Evolutionary conservation across 2,329 filamentous ascomycete species (phyloP).

Genomic region (Periconia sp.): DNA sequence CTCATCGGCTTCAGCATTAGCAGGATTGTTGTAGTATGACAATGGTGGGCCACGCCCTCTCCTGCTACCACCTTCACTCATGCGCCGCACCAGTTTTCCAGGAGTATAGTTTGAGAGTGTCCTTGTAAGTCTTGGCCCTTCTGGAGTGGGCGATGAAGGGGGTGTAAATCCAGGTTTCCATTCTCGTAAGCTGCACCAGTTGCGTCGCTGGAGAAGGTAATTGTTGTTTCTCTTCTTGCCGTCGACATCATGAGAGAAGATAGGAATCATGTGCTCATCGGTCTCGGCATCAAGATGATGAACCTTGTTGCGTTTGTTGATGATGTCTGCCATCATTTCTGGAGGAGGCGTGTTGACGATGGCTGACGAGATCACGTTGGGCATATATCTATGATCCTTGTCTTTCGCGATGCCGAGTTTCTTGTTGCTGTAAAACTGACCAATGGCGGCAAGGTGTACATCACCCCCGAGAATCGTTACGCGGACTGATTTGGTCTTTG

Average conservation of each 20-base stretch:
- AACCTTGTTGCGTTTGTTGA: constrained; percentile 87
- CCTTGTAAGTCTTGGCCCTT: constrained; percentile 26
- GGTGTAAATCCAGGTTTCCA: constrained; percentile 81
- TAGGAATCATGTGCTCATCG: constrained; percentile 92
- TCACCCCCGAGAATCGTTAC: constrained; percentile 93
- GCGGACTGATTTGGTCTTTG: constrained; percentile 87
- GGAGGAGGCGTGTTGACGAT: constrained; percentile 92
- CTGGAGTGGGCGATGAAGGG: constrained; percentile 48
- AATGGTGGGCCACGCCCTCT: constrained; percentile 38
- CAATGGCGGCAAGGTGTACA: constrained; percentile 87
- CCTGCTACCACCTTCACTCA: constrained; percentile 33
- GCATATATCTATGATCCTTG: constrained; percentile 93
- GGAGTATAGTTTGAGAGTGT: constrained; percentile 41
- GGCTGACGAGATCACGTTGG: constrained; percentile 89
- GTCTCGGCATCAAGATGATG: constrained; percentile 70
- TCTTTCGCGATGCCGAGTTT: constrained; percentile 76
- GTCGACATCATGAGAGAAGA: constrained; percentile 88
- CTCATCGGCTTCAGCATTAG: constrained; percentile 35
- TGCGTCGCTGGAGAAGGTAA: constrained; percentile 81
- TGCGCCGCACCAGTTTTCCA: constrained; percentile 46
- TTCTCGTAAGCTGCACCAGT: constrained; percentile 91
- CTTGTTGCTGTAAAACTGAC: constrained; percentile 92
- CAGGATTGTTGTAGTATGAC: constrained; percentile 41
- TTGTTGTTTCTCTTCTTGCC: constrained; percentile 90
- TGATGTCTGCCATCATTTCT: constrained; percentile 82